Conservation (phyloP, 306 rosid species). For the Prosopis cineraria region DNA sequence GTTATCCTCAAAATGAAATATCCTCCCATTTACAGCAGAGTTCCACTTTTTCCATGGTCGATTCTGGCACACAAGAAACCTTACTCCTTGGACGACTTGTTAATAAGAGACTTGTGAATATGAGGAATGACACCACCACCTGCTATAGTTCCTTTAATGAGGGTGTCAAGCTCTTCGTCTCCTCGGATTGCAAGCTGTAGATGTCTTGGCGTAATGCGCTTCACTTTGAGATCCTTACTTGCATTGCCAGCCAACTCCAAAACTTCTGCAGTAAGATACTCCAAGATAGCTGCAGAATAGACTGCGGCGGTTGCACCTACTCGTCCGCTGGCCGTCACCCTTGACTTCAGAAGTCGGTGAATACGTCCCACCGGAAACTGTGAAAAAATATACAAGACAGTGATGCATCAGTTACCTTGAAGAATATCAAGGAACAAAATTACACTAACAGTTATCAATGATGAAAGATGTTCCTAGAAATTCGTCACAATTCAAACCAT, state of each 20-base stretch:
- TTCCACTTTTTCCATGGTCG: conserved; percentile 16
- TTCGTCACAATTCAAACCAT: background rate
- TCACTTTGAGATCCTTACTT: conserved; percentile 86
- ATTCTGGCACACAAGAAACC: background rate
- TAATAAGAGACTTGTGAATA: conserved; percentile 79
- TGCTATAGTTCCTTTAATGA: conserved; percentile 76
- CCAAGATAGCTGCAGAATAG: conserved; percentile 76
- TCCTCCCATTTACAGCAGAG: conserved; percentile 30
- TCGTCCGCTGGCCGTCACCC: conserved; percentile 72
- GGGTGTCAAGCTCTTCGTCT: conserved; percentile 79
- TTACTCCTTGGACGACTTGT: conserved; percentile 78
- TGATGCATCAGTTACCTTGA: background rate
- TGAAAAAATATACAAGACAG: conserved; percentile 12
- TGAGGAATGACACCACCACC: conserved; percentile 89
- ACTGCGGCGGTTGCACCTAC: conserved; percentile 86
- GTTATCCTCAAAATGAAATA: conserved; percentile 33
- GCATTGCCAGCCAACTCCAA: conserved; percentile 85
- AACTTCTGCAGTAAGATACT: conserved; percentile 77
- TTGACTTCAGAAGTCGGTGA: conserved; percentile 70
- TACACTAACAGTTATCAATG: background rate
- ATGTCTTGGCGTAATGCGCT: conserved; percentile 80
- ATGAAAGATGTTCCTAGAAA: background rate
- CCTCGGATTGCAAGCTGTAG: conserved; percentile 85
- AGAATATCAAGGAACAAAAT: background rate
- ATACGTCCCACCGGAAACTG: conserved; percentile 84